phyloP scores from a whole-genome alignment of 2,329 filamentous ascomycete genomes.

The Epichloe coenophiala region DNA sequence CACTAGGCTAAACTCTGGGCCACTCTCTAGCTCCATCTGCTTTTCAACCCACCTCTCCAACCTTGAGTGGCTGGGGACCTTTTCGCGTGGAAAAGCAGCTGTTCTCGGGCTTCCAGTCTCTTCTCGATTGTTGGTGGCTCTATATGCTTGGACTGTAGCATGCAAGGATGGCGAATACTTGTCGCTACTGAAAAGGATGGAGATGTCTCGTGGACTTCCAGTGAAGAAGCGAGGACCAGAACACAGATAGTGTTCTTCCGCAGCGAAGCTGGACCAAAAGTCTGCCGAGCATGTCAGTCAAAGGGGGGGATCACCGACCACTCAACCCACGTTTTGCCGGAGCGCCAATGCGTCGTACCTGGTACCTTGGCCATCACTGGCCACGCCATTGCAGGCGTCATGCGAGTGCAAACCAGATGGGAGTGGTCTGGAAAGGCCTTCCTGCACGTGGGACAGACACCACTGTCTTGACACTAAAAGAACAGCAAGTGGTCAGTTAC shows the following conservation, averaged over 20 bases:
- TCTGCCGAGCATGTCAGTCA: slow-evolving; percentile 17
- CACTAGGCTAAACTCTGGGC: slow-evolving; percentile 18
- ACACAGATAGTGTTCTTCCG: slow-evolving; percentile 21
- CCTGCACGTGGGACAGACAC: slow-evolving; percentile 28
- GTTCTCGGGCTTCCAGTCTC: slow-evolving; percentile 18
- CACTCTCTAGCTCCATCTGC: slow-evolving; percentile 22
- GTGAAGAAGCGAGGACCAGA: slow-evolving; percentile 22
- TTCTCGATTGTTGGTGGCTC: slow-evolving; percentile 17
- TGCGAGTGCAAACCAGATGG: slow-evolving; percentile 26
- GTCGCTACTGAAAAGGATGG: slow-evolving; percentile 22
- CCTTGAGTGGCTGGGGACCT: slow-evolving; percentile 21
- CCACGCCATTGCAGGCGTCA: slow-evolving; percentile 23
- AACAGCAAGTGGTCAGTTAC: slow-evolving; percentile 14
- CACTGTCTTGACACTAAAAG: slow-evolving; percentile 25
- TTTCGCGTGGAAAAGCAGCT: slow-evolving; percentile 23
- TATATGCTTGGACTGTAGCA: slow-evolving; percentile 26
- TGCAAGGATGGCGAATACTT: slow-evolving; percentile 24
- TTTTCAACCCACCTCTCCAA: slow-evolving; percentile 25
- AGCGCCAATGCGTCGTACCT: slow-evolving; percentile 18
- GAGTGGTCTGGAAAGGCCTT: slow-evolving; percentile 27
- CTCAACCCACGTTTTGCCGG: neutral
- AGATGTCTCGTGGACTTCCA: slow-evolving; percentile 22
- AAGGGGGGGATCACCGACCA: neutral
- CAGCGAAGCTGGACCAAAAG: slow-evolving; percentile 23
- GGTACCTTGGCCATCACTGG: slow-evolving; percentile 24